phyloP scores from a whole-genome alignment of 2,329 filamentous ascomycete genomes.

The Penicillium corylophilum region DNA sequence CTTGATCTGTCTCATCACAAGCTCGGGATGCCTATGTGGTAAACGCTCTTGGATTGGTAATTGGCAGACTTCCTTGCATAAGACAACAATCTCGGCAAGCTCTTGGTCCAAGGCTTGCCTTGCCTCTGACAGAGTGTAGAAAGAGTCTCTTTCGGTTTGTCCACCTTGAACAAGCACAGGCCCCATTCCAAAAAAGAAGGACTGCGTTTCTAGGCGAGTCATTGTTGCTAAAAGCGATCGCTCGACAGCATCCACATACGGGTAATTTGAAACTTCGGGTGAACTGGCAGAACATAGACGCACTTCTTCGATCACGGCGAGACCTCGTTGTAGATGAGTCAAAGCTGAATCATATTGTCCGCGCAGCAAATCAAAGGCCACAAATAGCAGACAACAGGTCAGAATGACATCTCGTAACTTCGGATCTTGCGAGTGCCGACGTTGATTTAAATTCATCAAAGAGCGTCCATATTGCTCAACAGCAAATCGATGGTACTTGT shows the following conservation, averaged over 20 bases:
- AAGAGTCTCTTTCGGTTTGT: background rate
- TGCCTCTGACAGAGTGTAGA: background rate
- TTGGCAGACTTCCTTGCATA: background rate
- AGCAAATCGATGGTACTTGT: constrained; percentile 22
- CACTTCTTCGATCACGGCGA: constrained; percentile 19
- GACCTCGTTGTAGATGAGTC: constrained; percentile 23
- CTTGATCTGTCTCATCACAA: background rate
- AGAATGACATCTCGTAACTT: constrained; percentile 19
- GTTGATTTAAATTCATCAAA: constrained; percentile 15
- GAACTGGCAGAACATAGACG: background rate
- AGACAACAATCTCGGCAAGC: background rate
- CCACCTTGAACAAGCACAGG: background rate
- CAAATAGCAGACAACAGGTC: constrained; percentile 27
- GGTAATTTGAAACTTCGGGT: background rate
- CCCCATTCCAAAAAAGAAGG: constrained; percentile 9
- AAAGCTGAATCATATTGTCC: constrained; percentile 21
- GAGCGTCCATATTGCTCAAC: constrained; percentile 24
- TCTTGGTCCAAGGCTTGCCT: background rate
- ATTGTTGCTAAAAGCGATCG: constrained; percentile 8
- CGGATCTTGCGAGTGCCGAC: constrained; percentile 13
- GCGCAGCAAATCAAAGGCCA: constrained; percentile 24
- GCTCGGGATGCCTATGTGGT: background rate
- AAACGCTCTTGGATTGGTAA: background rate
- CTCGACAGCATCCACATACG: background rate
- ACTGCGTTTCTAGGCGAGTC: constrained; percentile 10